Conservation (phyloP, 257 asterid species). For the Scutellaria minor region DNA sequence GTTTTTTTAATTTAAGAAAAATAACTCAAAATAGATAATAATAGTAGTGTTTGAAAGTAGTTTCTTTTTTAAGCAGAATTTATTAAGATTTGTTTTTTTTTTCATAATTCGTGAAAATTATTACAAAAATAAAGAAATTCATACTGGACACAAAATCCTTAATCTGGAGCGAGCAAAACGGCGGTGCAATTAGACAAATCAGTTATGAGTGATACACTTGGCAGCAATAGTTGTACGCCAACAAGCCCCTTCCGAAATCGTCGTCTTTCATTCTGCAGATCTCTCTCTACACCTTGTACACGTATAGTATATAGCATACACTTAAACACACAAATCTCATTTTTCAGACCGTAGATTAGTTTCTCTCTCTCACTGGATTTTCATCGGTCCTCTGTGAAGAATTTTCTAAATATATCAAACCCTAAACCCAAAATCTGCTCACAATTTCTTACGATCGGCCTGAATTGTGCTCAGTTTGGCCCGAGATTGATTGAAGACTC, state of each 20-base stretch:
- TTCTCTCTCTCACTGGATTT: slow-evolving; percentile 33
- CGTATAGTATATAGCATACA: background rate
- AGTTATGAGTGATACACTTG: background rate
- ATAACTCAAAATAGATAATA: too few species aligned
- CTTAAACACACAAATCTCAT: slow-evolving; percentile 14
- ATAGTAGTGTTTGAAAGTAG: too few species aligned
- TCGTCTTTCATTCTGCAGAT: slow-evolving; percentile 8
- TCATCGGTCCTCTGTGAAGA: slow-evolving; percentile 13
- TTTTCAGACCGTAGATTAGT: slow-evolving; percentile 14
- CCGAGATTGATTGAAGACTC: slow-evolving; percentile 34
- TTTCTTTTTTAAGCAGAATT: too few species aligned
- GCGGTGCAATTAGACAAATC: too few species aligned
- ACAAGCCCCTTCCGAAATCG: slow-evolving; percentile 17
- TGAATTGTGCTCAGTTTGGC: slow-evolving; percentile 21
- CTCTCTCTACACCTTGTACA: slow-evolving; percentile 15
- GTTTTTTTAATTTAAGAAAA: too few species aligned
- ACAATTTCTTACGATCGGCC: slow-evolving; percentile 1
- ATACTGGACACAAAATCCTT: too few species aligned
- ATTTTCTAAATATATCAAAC: slow-evolving; percentile 35
- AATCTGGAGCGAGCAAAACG: slow-evolving; percentile 21
- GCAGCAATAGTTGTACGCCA: slow-evolving; percentile 28
- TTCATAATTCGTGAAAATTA: too few species aligned
- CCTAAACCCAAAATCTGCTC: slow-evolving; percentile 42
- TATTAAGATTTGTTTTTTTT: too few species aligned
- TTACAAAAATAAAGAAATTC: too few species aligned